Conservation (phyloP, 2,329 filamentous ascomycete genomes). For the Stagonosporopsis vannaccii region DNA sequence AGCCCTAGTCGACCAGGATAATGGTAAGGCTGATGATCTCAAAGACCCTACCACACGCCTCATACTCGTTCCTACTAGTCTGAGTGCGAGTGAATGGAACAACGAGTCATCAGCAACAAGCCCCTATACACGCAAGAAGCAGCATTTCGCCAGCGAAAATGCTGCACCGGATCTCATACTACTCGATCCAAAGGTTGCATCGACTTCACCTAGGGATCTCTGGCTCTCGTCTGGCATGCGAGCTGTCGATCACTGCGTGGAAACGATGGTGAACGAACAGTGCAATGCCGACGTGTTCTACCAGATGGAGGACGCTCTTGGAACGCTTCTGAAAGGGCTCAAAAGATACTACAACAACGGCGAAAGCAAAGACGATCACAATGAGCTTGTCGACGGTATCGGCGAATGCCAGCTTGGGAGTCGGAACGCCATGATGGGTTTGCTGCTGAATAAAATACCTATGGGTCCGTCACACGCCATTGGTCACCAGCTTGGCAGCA, state of each 20-base stretch:
- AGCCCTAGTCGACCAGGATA: conserved; percentile 32
- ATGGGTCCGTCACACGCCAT: too few relatives aligned
- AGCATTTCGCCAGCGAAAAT: conserved; percentile 31
- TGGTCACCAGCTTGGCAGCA: too few relatives aligned
- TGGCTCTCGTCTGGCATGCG: conserved; percentile 40
- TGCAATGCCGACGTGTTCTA: too few relatives aligned
- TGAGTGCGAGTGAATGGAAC: conserved; percentile 40
- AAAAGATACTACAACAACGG: too few relatives aligned
- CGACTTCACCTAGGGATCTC: conserved; percentile 32
- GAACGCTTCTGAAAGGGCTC: too few relatives aligned
- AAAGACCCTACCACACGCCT: conserved; percentile 26
- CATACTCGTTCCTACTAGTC: too few relatives aligned
- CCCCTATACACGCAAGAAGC: conserved; percentile 30
- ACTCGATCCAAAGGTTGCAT: conserved; percentile 33
- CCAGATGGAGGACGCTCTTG: too few relatives aligned
- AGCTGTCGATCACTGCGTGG: conserved; percentile 41
- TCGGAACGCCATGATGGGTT: too few relatives aligned
- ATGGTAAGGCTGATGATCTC: conserved; percentile 22
- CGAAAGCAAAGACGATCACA: too few relatives aligned
- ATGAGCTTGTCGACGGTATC: too few relatives aligned
- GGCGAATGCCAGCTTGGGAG: too few relatives aligned
- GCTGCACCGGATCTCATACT: conserved; percentile 31
- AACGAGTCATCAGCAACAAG: conserved; percentile 30
- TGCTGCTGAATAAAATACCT: too few relatives aligned
- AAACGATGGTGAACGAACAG: conserved; percentile 31